Evolutionary conservation across 2,329 filamentous ascomycete genomes (phyloP), one percentile per base, ranked within the genome.

Genomic region (Arthrobotrys conoides): DNA sequence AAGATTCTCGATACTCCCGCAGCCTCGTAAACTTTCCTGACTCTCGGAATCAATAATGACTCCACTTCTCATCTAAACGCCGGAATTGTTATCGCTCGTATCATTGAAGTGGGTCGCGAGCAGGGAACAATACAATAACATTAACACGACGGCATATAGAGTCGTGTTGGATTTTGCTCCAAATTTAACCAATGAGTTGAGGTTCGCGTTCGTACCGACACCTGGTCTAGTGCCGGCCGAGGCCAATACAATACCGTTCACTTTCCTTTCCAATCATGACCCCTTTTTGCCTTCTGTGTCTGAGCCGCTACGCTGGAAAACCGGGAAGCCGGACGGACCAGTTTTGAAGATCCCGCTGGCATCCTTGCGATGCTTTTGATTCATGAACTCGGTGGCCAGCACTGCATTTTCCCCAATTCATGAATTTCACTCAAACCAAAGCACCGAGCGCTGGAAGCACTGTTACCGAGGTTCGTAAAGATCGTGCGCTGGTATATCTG

Each of bases 1-100:
- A 61, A 24, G 20, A 24, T 41, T 61, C n/a, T 44, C 36, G 36
- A 61, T 44, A 61, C 33, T 61, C 33, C 20, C 20, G 33, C 57
- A 20, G 33, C 57, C 18, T 61, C 57, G 44, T 24, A 27, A 41
- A 61, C 1, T 44, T 61, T 61, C 33, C 57, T 61, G 24, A 16
- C n/a, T 61, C 57, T 41, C 27, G 51, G 36, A 27, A 27, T 10
- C 33, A 41, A 12, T n/a, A 27, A 10, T 5, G 24, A 14, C 69
- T 66, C 59, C 69, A 66, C 49, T 36, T 49, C 24, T 44, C 36
- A 41, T 51, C 33, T 51, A 48, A 48, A 59, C 41, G 57, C 67
- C 59, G 53, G 27, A 63, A 53, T 38, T 72, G 55, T 63, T 71
- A 71, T 71, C 67, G 44, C 44, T 63, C 38, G 24, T 71, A 72